Conservation (phyloP, 345 rosid species). For the Eucalyptus regnans region DNA sequence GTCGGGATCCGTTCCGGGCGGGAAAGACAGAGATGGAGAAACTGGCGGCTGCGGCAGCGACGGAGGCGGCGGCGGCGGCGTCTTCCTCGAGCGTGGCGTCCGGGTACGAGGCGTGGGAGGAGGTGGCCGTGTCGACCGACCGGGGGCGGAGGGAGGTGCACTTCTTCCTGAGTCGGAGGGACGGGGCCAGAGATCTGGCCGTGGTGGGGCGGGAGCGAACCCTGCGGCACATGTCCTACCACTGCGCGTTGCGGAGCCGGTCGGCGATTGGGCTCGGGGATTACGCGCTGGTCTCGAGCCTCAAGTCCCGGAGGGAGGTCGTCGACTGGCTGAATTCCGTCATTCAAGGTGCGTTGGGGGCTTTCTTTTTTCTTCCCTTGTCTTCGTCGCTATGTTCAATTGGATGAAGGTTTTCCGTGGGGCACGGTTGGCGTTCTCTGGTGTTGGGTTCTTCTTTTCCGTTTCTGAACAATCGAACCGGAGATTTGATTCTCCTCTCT, state of each 20-base stretch:
- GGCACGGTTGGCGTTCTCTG: background rate
- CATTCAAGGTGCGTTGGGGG: slow-evolving; percentile 40
- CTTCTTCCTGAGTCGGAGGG: slow-evolving; percentile 47
- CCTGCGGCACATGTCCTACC: slow-evolving; percentile 42
- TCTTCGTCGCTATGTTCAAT: background rate
- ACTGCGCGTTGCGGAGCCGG: slow-evolving; percentile 19
- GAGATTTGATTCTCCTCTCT: background rate
- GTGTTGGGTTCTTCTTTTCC: background rate
- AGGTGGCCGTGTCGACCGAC: slow-evolving; percentile 36
- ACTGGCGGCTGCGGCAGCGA: background rate
- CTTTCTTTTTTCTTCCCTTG: background rate
- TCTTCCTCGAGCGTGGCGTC: background rate
- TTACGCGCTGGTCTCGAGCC: slow-evolving; percentile 15
- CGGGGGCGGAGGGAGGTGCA: slow-evolving; percentile 50
- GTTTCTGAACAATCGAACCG: background rate
- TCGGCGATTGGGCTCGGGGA: slow-evolving; percentile 2
- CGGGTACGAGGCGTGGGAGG: slow-evolving; percentile 59
- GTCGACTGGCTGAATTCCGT: slow-evolving; percentile 52
- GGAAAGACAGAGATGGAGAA: background rate
- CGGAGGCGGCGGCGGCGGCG: background rate
- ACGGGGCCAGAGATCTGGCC: slow-evolving; percentile 54
- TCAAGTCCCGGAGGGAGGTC: slow-evolving; percentile 45
- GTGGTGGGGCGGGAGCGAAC: slow-evolving; percentile 55
- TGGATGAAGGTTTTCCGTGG: background rate
- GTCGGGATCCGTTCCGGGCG: background rate